Conservation (phyloP, 2,329 filamentous ascomycete species). For the Cladophialophora carrionii region DNA sequence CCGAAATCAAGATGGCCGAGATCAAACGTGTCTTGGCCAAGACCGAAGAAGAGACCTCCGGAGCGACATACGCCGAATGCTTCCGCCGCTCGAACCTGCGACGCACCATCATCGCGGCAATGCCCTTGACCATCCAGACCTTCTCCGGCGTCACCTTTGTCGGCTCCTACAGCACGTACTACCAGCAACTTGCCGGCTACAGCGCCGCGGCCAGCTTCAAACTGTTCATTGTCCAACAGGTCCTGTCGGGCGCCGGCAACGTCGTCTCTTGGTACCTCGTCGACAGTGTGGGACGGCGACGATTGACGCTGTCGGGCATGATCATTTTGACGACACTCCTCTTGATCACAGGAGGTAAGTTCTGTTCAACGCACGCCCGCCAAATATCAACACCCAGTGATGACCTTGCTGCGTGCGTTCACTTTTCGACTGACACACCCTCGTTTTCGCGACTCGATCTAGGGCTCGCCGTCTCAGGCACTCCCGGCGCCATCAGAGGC, state of each 20-base stretch:
- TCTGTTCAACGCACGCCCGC: too few relatives aligned
- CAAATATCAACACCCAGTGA: neutral
- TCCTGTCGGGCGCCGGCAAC: slow-evolving; percentile 43
- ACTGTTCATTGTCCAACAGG: slow-evolving; percentile 49
- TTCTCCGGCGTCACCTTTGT: slow-evolving; percentile 42
- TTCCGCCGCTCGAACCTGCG: slow-evolving; percentile 43
- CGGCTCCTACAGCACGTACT: slow-evolving; percentile 51
- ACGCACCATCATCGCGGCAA: slow-evolving; percentile 48
- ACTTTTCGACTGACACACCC: neutral
- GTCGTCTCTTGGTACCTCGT: slow-evolving; percentile 42
- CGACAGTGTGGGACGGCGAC: slow-evolving; percentile 45
- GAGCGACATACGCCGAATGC: slow-evolving; percentile 41
- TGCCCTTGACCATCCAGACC: slow-evolving; percentile 44
- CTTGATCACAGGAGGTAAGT: slow-evolving; percentile 46
- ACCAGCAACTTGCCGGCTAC: slow-evolving; percentile 46
- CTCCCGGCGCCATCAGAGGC: slow-evolving; percentile 23
- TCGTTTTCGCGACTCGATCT: neutral
- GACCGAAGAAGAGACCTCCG: slow-evolving; percentile 36
- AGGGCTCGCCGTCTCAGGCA: slow-evolving; percentile 39
- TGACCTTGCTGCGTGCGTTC: neutral
- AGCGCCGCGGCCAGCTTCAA: slow-evolving; percentile 44
- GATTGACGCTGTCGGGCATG: slow-evolving; percentile 52
- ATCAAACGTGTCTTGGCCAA: slow-evolving; percentile 45
- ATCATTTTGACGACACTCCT: slow-evolving; percentile 55
- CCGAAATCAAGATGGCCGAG: slow-evolving; percentile 36